Conservation (phyloP, 139 green algal species). For the Micractinium sp. region DNA sequence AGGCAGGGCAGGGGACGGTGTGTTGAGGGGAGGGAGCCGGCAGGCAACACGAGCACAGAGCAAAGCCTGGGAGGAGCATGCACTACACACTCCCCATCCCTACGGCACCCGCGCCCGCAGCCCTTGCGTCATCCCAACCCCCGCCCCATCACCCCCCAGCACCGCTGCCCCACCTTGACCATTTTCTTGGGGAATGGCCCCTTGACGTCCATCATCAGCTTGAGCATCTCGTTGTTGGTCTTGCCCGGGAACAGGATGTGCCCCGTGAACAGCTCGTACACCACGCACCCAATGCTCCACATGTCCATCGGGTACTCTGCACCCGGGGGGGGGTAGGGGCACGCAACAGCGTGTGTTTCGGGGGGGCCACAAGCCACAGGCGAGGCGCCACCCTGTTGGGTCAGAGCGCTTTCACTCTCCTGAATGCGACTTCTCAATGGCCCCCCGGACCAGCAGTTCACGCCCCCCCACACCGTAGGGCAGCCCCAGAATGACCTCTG, state of each 20-base stretch:
- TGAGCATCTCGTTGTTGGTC: slow-evolving; percentile 99
- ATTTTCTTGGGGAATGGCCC: slow-evolving; percentile 96
- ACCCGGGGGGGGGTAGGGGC: neutral
- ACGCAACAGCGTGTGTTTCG: no score
- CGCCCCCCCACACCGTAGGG: no score
- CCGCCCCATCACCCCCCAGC: no score
- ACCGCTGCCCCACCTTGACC: slow-evolving; percentile 52
- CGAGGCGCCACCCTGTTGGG: no score
- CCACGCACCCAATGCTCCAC: slow-evolving; percentile 93
- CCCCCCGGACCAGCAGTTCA: no score
- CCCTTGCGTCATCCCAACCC: no score
- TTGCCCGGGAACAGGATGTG: slow-evolving; percentile 95
- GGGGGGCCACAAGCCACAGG: no score
- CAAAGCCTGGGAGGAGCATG: neutral
- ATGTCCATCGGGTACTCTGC: slow-evolving; percentile 94
- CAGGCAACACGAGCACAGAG: neutral
- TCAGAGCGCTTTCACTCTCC: no score
- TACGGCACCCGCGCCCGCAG: no score
- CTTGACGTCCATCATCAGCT: slow-evolving; percentile 96
- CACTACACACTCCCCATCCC: no score
- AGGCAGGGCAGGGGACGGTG: neutral
- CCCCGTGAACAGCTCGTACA: slow-evolving; percentile 98
- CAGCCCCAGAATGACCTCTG: no score
- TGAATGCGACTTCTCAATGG: no score
- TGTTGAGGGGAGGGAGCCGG: neutral